Evolutionary conservation across 2,329 filamentous ascomycete genomes (phyloP).

Genomic region (Teratosphaeria zuluensis): DNA sequence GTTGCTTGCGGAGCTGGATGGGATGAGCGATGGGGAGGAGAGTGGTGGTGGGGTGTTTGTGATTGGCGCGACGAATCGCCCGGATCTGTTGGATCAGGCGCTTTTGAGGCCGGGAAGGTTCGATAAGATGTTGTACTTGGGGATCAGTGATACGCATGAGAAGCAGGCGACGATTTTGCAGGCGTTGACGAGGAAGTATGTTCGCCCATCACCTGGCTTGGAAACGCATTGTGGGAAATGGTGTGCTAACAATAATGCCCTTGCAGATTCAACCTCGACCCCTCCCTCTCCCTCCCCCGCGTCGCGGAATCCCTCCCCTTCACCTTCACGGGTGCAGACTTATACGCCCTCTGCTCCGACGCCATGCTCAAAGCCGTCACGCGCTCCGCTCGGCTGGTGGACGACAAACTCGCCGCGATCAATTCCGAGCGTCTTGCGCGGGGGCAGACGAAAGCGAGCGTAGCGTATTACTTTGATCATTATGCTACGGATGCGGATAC

Average conservation of each 20-base stretch:
- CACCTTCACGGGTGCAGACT: slow-evolving; percentile 93
- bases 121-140: slow-evolving; percentile 97
- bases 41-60: slow-evolving; percentile 81
- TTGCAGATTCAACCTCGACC: slow-evolving; percentile 70
- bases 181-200: slow-evolving; percentile 85
- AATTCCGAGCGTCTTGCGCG: slow-evolving; percentile 37
- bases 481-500: slow-evolving; percentile 73
- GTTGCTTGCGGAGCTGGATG: slow-evolving; percentile 86
- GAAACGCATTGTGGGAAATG: not conserved
- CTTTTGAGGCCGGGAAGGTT: slow-evolving; percentile 83
- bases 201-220: slow-evolving; percentile 15
- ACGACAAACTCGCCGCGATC: slow-evolving; percentile 67
- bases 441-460: slow-evolving; percentile 48
- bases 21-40: slow-evolving; percentile 90
- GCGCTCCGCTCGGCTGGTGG: slow-evolving; percentile 72
- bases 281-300: slow-evolving; percentile 61
- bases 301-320: slow-evolving; percentile 76
- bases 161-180: slow-evolving; percentile 94
- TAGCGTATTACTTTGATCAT: slow-evolving; percentile 94
- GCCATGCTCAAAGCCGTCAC: slow-evolving; percentile 99
- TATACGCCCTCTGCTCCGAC: slow-evolving; percentile 94
- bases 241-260: not conserved
- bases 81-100: slow-evolving; percentile 84
- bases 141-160: slow-evolving; percentile 90
- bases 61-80: slow-evolving; percentile 90